Base-by-base conservation (phyloP, 2,329 filamentous ascomycete species). In the Pleurostoma richardsiae region DNA sequence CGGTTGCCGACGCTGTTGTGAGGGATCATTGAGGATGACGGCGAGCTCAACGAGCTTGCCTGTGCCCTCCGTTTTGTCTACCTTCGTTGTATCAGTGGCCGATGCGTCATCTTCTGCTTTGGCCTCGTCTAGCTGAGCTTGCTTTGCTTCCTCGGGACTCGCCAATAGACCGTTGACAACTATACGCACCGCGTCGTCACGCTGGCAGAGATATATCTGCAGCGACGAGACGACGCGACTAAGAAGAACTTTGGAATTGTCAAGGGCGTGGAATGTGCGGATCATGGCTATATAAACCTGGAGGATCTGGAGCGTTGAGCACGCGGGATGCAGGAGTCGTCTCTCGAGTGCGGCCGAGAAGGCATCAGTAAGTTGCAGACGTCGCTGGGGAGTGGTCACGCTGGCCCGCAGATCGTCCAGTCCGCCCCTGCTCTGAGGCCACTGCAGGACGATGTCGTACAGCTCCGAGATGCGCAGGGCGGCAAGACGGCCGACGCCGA, bases 281-380 rank as follows among this genome's bases (percentile, higher is more conserved):
- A 92, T 91, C 69, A 91, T 85, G 52, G 80, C 83, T 49, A 91
- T 88, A 63, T 92, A 92, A 3, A 86, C 82, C 54, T 84, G 82
- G 43, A 92, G 63, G 31, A 92, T 89, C 50, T 88, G 81, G 3
- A 87, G 74, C 1, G 88, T 91, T 19, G 86, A 90, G 39, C 85
- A 77, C 3, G 86, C 88, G 1, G 88, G 83, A 57, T 92, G 86
- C 8, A 94, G 70, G 6, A 95, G 68, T 10, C 85, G 79, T 44
- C 71, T 76, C 48, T 82, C 80, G 19, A 92, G 65, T 8, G 84
- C 77, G 6, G 75, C 70, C 1, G 83, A 80, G 62, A 92, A 92
- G 36, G 74, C 76, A 39, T 82, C 77, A 2, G 86, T 90, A 7
- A 94, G 72, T 53, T 87, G 76, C 26, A 86, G 70, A 44, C 89